Evolutionary conservation across 331 rosid species (phyloP).

Genomic region (Pyrus hybrid): DNA sequence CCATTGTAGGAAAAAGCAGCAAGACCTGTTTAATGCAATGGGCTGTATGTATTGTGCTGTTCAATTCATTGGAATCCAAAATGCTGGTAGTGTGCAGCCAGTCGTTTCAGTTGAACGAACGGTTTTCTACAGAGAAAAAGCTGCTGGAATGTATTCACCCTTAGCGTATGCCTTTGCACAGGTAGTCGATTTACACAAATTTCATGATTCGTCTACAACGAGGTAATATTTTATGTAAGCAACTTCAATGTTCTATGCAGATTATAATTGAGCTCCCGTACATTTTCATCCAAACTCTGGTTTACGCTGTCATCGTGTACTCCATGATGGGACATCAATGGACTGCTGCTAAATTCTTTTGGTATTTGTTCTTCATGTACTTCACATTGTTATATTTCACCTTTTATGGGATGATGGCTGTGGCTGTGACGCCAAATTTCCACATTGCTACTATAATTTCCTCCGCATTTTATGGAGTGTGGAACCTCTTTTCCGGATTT

Average conservation of each 20-base stretch:
- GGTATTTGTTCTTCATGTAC: slow-evolving; percentile 62
- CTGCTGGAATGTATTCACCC: slow-evolving; percentile 82
- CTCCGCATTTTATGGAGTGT: slow-evolving; percentile 37
- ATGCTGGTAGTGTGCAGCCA: slow-evolving; percentile 54
- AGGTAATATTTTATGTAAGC: not conserved
- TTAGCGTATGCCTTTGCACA: slow-evolving; percentile 59
- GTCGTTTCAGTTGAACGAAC: slow-evolving; percentile 74
- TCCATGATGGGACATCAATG: slow-evolving; percentile 75
- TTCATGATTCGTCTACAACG: not conserved
- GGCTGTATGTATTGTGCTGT: slow-evolving; percentile 61
- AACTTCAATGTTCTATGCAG: slow-evolving; percentile 1
- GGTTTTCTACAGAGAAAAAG: slow-evolving; percentile 69
- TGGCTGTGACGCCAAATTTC: slow-evolving; percentile 60
- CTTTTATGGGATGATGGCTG: slow-evolving; percentile 71
- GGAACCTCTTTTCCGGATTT: slow-evolving; percentile 81
- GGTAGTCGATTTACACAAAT: slow-evolving; percentile 8
- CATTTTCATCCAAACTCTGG: slow-evolving; percentile 41
- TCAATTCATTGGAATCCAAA: slow-evolving; percentile 60
- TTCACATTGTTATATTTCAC: slow-evolving; percentile 66
- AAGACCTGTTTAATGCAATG: slow-evolving; percentile 50
- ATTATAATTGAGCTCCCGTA: slow-evolving; percentile 58
- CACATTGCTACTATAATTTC: slow-evolving; percentile 50
- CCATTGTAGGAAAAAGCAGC: slow-evolving; percentile 25
- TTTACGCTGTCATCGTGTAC: slow-evolving; percentile 49
- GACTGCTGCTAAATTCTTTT: slow-evolving; percentile 43